These are phyloP conservation scores for Clonostachys chloroleuca DNA, from an alignment of 2,329 filamentous ascomycete species.

Conservation along the genomic window DNA sequence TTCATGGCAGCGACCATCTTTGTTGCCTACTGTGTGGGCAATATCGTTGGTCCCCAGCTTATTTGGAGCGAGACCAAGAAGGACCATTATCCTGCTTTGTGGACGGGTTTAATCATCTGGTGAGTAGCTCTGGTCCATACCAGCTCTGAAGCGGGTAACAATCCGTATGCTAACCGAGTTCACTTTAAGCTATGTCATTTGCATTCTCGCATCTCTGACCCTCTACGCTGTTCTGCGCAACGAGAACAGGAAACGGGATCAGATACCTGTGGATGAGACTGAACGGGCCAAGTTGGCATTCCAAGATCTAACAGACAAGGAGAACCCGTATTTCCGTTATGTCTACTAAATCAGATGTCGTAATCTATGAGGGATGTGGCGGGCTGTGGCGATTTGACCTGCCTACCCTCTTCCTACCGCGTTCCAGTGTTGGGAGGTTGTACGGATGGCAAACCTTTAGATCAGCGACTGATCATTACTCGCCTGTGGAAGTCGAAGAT, in stretches of 20 bases:
- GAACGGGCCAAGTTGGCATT: conserved; percentile 16
- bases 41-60: conserved; percentile 38
- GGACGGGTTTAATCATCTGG: conserved; percentile 35
- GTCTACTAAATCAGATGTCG: conserved; percentile 1
- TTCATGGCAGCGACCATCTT: conserved; percentile 36
- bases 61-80: conserved; percentile 29
- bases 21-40: conserved; percentile 33
- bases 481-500: too few relatives aligned
- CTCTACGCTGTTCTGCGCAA: conserved; percentile 18
- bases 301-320: conserved; percentile 26
- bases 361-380: too few relatives aligned
- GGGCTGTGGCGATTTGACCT: too few relatives aligned
- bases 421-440: too few relatives aligned
- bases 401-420: too few relatives aligned
- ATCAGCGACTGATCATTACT: too few relatives aligned
- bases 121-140: conserved; percentile 23
- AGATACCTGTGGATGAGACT: conserved; percentile 13
- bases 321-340: conserved; percentile 13
- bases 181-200: conserved; percentile 11
- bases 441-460: too few relatives aligned
- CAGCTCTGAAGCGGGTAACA: conserved; percentile 12
- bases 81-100: conserved; percentile 42
- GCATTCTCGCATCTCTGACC: conserved; percentile 25
- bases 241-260: conserved; percentile 32
- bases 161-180: not conserved